Evolutionary conservation across 2,329 filamentous ascomycete species (phyloP), one percentile per base, ranked within the genome.

Genomic region (Pseudogymnoascus sp.): DNA sequence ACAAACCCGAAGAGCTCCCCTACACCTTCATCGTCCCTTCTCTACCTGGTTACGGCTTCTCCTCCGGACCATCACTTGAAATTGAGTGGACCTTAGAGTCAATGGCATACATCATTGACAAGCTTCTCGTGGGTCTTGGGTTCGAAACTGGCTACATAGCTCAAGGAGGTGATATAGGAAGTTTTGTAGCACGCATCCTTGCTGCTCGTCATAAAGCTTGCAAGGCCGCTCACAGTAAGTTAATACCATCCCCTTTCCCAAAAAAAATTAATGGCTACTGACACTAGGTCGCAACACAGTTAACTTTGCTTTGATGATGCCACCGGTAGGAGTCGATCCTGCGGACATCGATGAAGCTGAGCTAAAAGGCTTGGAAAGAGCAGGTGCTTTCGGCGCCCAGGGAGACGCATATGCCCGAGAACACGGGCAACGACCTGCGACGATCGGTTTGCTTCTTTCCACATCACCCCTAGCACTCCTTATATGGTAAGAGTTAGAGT

Each of bases 391-490:
- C 70, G 62, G 67, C 2, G 64, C 70, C 0, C 73, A 69, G 1
- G 83, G 81, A 0, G 70, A 67, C 10, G 81, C 78, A 0, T 88
- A 86, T 68, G 76, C 78, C 0, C 61, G 75, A 0, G 76, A 81
- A 69, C 85, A 87, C 62, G 80, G 75, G 1, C 83, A 82, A 0
- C 73, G 80, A 7, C 81, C 84, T 0, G 75, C 78, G 0, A 87
- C 84, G 0, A 81, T 86, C 50, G 83, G 83, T 0, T 75, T 85
- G 4, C 80, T 77, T 0, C 71, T 87, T 1, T 74, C 78, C 2
- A 74, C 80, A 4, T 84, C 75, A 35, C 85, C 85, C 0, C 65
- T 87, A 1, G 81, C 82, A 0, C 69, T 87, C 19, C 75, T 88
- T 1, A 77, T 80, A 6, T 88, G 84, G 76, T 71, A 62, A 66